Percentiles rank a stretch among this genome's conserved stretches.
These are phyloP conservation scores for Calonectria naviculata DNA, from an alignment of 2,329 filamentous ascomycete species.

Conservation along the genomic window DNA sequence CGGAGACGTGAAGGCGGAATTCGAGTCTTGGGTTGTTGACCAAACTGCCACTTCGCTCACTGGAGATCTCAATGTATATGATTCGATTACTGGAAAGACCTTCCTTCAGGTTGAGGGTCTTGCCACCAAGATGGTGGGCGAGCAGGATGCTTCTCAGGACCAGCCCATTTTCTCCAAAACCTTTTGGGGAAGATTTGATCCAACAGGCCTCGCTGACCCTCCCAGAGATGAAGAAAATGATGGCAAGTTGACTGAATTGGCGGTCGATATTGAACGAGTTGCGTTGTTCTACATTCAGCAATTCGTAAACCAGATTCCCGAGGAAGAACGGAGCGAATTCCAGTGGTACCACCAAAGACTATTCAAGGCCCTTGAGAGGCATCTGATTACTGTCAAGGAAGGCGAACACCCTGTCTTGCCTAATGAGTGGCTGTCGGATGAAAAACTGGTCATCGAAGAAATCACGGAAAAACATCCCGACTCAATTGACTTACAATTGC, in stretches of 20 bases:
- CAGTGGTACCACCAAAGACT: slow-evolving; percentile 21
- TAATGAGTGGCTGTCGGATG: slow-evolving; percentile 16
- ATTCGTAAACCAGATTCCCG: slow-evolving; percentile 7
- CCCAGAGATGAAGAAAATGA: slow-evolving; percentile 14
- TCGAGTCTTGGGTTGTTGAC: slow-evolving; percentile 21
- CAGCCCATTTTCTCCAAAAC: slow-evolving; percentile 25
- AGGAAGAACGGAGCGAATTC: slow-evolving; percentile 12
- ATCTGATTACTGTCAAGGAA: slow-evolving; percentile 10
- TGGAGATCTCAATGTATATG: slow-evolving; percentile 24
- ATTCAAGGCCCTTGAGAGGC: slow-evolving; percentile 19
- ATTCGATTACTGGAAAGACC: slow-evolving; percentile 15
- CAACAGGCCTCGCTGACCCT: slow-evolving; percentile 4
- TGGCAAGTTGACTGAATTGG: slow-evolving; percentile 8
- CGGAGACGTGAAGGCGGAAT: slow-evolving; percentile 9
- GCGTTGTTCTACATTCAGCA: slow-evolving; percentile 22
- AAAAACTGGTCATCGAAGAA: not conserved
- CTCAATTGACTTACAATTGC: slow-evolving; percentile 22
- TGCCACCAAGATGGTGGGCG: slow-evolving; percentile 16
- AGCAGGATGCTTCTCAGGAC: slow-evolving; percentile 21
- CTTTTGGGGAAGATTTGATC: slow-evolving; percentile 15
- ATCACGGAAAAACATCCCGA: slow-evolving; percentile 14
- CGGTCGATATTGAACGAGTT: slow-evolving; percentile 16
- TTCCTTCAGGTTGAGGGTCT: slow-evolving; percentile 22
- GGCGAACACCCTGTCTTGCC: slow-evolving; percentile 19
- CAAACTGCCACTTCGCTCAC: slow-evolving; percentile 24